These are phyloP conservation scores for Metschnikowia koreensis DNA, from an alignment of 805 yeast species.

Conservation along the genomic window DNA sequence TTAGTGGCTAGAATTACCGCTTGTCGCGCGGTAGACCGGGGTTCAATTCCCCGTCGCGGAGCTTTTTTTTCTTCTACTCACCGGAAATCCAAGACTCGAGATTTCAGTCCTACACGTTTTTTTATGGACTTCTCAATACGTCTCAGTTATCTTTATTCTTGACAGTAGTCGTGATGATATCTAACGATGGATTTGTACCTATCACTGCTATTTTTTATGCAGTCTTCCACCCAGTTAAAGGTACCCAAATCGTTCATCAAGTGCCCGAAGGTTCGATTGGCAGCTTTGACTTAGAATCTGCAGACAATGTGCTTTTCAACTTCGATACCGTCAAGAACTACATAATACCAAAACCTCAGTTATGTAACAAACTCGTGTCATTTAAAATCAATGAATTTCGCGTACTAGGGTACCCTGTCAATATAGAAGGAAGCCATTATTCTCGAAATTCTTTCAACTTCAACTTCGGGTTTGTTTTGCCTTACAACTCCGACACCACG, in stretches of 20 bases:
- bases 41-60: slow-evolving; percentile 26
- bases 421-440: slow-evolving; percentile 68
- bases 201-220: slow-evolving; percentile 86
- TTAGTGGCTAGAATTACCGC: slow-evolving; percentile 25
- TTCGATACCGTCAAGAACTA: slow-evolving; percentile 88
- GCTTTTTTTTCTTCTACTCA: slow-evolving; percentile 12
- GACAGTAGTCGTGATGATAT: slow-evolving; percentile 24
- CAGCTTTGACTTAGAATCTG: slow-evolving; percentile 8
- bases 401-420: slow-evolving; percentile 86
- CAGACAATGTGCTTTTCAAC: slow-evolving; percentile 46
- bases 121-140: neutral
- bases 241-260: slow-evolving; percentile 87
- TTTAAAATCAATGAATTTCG: slow-evolving; percentile 67
- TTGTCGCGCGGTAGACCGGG: slow-evolving; percentile 26
- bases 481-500: slow-evolving; percentile 73
- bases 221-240: slow-evolving; percentile 93
- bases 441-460: slow-evolving; percentile 90
- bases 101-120: neutral
- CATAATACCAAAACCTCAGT: slow-evolving; percentile 88
- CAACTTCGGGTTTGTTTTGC: slow-evolving; percentile 90
- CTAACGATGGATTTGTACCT: slow-evolving; percentile 73
- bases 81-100: neutral
- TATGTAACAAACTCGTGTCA: slow-evolving; percentile 79
- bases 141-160: neutral
- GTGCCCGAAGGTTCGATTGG: slow-evolving; percentile 74